These are phyloP conservation scores for Piper betle DNA, from an alignment of 164 flowering plant species.

Conservation along the genomic window DNA sequence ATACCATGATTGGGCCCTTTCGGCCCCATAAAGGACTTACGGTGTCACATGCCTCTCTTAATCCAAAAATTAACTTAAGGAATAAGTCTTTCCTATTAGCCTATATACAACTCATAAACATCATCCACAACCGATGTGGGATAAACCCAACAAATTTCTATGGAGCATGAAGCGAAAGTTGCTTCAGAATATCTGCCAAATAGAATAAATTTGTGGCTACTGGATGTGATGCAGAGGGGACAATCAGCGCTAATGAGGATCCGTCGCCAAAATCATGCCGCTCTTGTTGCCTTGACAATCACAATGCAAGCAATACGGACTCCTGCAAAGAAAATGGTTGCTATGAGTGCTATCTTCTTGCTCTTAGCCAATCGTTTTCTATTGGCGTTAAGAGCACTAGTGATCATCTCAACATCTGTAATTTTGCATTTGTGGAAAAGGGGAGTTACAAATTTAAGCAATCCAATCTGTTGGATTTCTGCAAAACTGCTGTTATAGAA, in stretches of 20 bases:
- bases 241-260: not conserved
- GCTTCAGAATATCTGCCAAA: not conserved
- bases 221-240: not conserved
- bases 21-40: too few species aligned
- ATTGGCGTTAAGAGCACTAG: not conserved
- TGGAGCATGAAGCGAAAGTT: not conserved
- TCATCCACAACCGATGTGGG: too few species aligned
- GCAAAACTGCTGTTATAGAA: not conserved
- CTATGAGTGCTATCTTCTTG: not conserved
- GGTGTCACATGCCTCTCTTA: too few species aligned
- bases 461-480: not conserved
- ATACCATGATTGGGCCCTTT: too few species aligned
- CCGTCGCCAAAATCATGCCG: not conserved
- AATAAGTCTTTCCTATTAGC: too few species aligned
- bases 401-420: not conserved
- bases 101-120: too few species aligned
- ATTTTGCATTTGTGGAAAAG: conserved; percentile 4
- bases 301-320: not conserved
- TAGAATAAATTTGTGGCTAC: not conserved
- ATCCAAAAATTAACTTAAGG: too few species aligned
- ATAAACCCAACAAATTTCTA: too few species aligned
- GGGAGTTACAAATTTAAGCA: conserved; percentile 1
- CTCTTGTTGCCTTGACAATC: not conserved
- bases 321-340: conserved; percentile 5
- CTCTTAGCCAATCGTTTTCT: not conserved